Conservation (phyloP, 495 filamentous ascomycete species). For the Tirmania nivea region DNA sequence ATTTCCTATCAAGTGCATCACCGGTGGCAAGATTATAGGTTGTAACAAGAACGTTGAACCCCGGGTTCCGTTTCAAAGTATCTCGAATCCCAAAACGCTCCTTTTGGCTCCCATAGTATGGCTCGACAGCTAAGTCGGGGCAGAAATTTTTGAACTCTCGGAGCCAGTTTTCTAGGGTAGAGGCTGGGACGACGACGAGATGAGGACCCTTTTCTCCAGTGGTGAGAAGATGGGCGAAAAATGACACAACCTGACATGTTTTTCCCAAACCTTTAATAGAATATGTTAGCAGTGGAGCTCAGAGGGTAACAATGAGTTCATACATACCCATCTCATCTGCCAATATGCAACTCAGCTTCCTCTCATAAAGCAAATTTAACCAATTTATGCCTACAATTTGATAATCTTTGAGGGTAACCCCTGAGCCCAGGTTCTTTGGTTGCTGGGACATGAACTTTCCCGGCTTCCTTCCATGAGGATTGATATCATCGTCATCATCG, state of each 20-base stretch:
- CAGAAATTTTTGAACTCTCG: conserved; percentile 79
- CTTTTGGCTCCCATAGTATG: conserved; percentile 54
- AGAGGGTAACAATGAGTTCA: neutral
- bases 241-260: conserved; percentile 87
- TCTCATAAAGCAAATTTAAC: conserved; percentile 58
- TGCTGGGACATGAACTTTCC: conserved; percentile 32
- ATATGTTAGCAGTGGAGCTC: conserved; percentile 1
- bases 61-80: conserved; percentile 36
- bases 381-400: conserved; percentile 91
- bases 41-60: conserved; percentile 71
- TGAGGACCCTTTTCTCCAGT: conserved; percentile 51
- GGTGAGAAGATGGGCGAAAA: conserved; percentile 62
- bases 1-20: conserved; percentile 43
- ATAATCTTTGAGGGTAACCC: conserved; percentile 65
- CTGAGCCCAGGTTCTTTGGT: conserved; percentile 48
- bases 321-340: conserved; percentile 74
- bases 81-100: conserved; percentile 44
- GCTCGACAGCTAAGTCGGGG: conserved; percentile 45
- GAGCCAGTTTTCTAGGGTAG: conserved; percentile 88
- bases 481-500: conserved; percentile 28
- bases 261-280: conserved; percentile 46
- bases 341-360: conserved; percentile 63
- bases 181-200: conserved; percentile 73
- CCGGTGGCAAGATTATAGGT: conserved; percentile 58
- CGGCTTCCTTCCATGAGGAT: conserved; percentile 27